Evolutionary conservation across 106 monocot genomes (phyloP).

Genomic region (Allium sativum): DNA sequence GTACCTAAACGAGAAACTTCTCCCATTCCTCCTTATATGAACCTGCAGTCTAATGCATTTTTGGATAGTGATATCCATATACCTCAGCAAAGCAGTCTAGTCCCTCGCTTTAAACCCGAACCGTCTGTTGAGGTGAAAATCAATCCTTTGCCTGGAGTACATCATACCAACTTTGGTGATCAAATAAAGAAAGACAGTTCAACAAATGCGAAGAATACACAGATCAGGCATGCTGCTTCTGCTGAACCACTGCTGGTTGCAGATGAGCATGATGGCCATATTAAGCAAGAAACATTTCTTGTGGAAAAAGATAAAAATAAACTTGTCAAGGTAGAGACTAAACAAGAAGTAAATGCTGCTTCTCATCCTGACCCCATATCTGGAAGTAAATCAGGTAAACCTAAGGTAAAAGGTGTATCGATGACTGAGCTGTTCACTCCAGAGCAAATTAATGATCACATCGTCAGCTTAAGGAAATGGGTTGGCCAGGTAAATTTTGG

Average conservation of each 20-base stretch:
- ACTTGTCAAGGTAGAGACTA: conserved; percentile 26
- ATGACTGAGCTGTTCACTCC: conserved; percentile 93
- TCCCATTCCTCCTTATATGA: conserved; percentile 22
- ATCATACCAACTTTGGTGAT: conserved; percentile 11
- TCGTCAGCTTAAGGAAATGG: conserved; percentile 77
- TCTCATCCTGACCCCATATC: conserved; percentile 27
- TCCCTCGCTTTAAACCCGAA: conserved; percentile 20
- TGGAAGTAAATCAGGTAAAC: conserved; percentile 87
- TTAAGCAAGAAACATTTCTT: conserved; percentile 40
- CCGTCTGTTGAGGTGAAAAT: conserved; percentile 29
- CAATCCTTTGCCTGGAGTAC: conserved; percentile 22
- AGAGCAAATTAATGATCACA: conserved; percentile 88
- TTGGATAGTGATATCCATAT: conserved; percentile 15
- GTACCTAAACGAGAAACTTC: conserved; percentile 33
- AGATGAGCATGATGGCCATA: conserved; percentile 21
- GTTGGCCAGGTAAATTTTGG: conserved; percentile 76
- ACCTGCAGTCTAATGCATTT: conserved; percentile 14
- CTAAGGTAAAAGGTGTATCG: conserved; percentile 99
- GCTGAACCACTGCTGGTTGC: conserved; percentile 11
- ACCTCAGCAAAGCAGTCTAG: conserved; percentile 17
- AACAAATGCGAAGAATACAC: background rate
- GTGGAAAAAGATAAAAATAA: conserved; percentile 30
- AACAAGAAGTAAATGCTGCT: conserved; percentile 38
- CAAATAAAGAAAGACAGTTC: conserved; percentile 12
- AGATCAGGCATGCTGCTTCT: background rate